Base-by-base conservation (phyloP, 176 grass and related monocot genomes). In the Oryza nivara region DNA sequence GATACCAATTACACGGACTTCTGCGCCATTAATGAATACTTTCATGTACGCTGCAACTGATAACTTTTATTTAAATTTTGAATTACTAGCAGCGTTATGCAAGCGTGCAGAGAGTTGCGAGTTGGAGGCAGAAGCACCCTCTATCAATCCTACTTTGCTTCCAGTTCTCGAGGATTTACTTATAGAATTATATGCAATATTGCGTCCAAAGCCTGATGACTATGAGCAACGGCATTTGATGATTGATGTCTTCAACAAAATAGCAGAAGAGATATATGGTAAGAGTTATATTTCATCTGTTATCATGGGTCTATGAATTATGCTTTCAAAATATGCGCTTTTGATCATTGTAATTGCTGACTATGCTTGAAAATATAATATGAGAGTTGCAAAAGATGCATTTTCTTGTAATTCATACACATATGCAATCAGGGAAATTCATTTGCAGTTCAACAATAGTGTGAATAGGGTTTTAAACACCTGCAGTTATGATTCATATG, bases 211-310 rank as follows among this genome's bases (percentile, higher is more conserved):
- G 74, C 79, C 82, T 67, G 81, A 77, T 4, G 85, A 98, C 48
- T 98, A 98, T 93, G 89, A 92, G 63, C 47, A 95, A n/a, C 80
- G 95, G 48, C 78, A 48, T 51, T 17, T 48, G 54, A 87, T 98
- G 70, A 41, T 98, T 20, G 11, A 52, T 1, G 70, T 85, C 75
- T 98, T 98, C 63, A 92, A 93, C 70, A 88, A 40, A 73, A 92
- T 93, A 25, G 82, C 69, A 54, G 68, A 58, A 40, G 75, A 82
- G n/a, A 84, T 88, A 65, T 95, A 90, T 86, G 95, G 95, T 98
- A 90, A 75, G 80, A 76, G 60, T 65, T 20, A 2, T 86, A 73
- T 47, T 81, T 51, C 16, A 6, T 67, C 3, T 73, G 45, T 5
- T 25, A 70, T 48, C 65, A 40, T 68, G 14, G 11, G 36, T 58